phyloP scores from a whole-genome alignment of 2,329 filamentous ascomycete species.

The Myriosclerotinia scirpicola region DNA sequence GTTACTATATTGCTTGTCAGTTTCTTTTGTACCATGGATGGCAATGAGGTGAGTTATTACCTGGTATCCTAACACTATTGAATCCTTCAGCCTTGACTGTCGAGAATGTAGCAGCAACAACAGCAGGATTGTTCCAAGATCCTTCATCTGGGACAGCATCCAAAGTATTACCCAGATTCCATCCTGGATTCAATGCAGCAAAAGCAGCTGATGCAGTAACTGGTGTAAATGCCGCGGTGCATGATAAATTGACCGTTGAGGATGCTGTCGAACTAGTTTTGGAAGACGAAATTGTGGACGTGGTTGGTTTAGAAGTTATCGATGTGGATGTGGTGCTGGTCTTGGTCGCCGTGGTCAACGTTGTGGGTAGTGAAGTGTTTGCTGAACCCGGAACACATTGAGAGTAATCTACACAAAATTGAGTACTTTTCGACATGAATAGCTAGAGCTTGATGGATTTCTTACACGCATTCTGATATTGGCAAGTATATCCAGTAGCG shows the following conservation, averaged over 20 bases:
- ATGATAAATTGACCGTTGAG: slow-evolving; percentile 22
- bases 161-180: slow-evolving; percentile 62
- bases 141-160: slow-evolving; percentile 57
- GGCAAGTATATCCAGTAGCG: slow-evolving; percentile 20
- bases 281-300: slow-evolving; percentile 9
- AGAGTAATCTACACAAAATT: slow-evolving; percentile 21
- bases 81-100: slow-evolving; percentile 55
- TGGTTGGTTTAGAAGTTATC: slow-evolving; percentile 5
- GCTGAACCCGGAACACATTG: slow-evolving; percentile 25
- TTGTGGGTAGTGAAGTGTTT: slow-evolving; percentile 6
- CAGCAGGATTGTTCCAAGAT: slow-evolving; percentile 58
- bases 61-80: slow-evolving; percentile 57
- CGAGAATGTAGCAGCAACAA: slow-evolving; percentile 51
- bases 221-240: slow-evolving; percentile 31
- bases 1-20: slow-evolving; percentile 47
- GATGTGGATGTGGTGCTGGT: not conserved
- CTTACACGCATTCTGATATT: slow-evolving; percentile 23
- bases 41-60: slow-evolving; percentile 31
- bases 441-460: not conserved
- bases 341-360: slow-evolving; percentile 15
- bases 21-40: not conserved
- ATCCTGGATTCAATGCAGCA: slow-evolving; percentile 53
- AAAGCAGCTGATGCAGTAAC: slow-evolving; percentile 40
- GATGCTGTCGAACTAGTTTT: slow-evolving; percentile 7
- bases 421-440: not conserved